phyloP scores from a whole-genome alignment of 2,329 filamentous ascomycete species.

The Aspergillus floridensis region DNA sequence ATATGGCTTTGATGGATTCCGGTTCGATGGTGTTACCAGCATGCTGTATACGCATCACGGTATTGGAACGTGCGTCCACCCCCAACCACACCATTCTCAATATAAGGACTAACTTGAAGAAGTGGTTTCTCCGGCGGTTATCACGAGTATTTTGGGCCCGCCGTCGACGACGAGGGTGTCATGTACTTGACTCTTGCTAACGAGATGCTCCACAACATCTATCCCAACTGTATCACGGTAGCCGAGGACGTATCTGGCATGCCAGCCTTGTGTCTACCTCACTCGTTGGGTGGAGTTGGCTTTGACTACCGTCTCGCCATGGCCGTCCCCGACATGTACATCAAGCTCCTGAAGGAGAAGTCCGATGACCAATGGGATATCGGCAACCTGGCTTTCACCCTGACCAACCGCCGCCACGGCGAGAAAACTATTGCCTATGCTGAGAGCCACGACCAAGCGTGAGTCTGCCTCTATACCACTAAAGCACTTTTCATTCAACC shows the following conservation, averaged over 20 bases:
- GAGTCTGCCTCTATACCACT: slow-evolving; percentile 42
- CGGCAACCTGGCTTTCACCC: slow-evolving; percentile 74
- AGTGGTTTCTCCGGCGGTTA: slow-evolving; percentile 97
- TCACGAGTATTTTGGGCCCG: slow-evolving; percentile 91
- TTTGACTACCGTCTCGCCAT: slow-evolving; percentile 98
- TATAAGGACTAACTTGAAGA: slow-evolving; percentile 3
- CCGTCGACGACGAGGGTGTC: slow-evolving; percentile 88
- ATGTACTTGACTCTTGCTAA: slow-evolving; percentile 96
- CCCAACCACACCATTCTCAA: background rate
- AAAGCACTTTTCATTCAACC: background rate
- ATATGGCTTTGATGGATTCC: slow-evolving; percentile 93
- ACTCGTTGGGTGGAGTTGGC: slow-evolving; percentile 84
- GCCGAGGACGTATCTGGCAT: slow-evolving; percentile 98
- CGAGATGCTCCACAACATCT: slow-evolving; percentile 88
- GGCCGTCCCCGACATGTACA: slow-evolving; percentile 98
- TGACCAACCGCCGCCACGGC: slow-evolving; percentile 89
- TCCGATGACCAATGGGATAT: slow-evolving; percentile 91
- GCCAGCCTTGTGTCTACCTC: slow-evolving; percentile 87
- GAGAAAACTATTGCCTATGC: slow-evolving; percentile 99
- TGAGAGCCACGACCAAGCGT: slow-evolving; percentile 97
- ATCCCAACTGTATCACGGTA: slow-evolving; percentile 83
- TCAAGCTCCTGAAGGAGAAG: slow-evolving; percentile 95
- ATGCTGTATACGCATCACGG: slow-evolving; percentile 97
- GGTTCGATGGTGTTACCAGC: slow-evolving; percentile 96
- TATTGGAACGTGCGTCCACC: slow-evolving; percentile 77